Conservation (phyloP, 164 flowering plant species). For the Vitis labrusca region DNA sequence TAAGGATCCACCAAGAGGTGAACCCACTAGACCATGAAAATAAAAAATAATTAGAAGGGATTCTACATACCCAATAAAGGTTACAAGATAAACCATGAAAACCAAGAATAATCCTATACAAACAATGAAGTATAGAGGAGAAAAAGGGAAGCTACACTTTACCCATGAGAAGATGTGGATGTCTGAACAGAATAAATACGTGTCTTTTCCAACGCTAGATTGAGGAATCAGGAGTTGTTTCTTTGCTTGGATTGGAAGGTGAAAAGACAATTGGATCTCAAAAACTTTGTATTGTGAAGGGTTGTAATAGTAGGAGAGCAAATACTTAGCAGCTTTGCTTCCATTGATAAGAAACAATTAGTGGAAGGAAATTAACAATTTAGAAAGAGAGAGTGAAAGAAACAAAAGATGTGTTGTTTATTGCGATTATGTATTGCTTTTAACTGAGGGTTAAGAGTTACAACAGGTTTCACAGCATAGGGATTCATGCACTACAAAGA, state of each 20-base stretch:
- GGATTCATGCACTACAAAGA: too few relatives aligned
- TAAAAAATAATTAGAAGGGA: not conserved
- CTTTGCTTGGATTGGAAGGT: slow-evolving; percentile 11
- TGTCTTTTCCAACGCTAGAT: slow-evolving; percentile 17
- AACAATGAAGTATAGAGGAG: too few relatives aligned
- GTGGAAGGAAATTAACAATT: too few relatives aligned
- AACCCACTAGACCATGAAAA: too few relatives aligned
- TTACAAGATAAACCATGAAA: slow-evolving; percentile 5
- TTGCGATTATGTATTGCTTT: too few relatives aligned
- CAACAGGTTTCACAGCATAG: too few relatives aligned
- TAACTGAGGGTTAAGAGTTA: too few relatives aligned
- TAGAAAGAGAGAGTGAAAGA: too few relatives aligned
- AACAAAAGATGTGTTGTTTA: too few relatives aligned
- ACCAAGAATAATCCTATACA: not conserved
- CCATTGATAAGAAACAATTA: too few relatives aligned
- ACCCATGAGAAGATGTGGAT: slow-evolving; percentile 39
- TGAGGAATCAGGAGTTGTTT: slow-evolving; percentile 5
- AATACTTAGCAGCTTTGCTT: too few relatives aligned
- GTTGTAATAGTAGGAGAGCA: not conserved
- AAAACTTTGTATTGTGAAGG: slow-evolving; percentile 1
- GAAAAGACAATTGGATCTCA: slow-evolving; percentile 19
- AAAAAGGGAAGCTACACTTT: slow-evolving; percentile 3
- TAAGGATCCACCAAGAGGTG: too few relatives aligned
- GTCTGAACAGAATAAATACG: slow-evolving; percentile 25
- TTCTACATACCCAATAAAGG: not conserved